Base-by-base conservation (phyloP, 108 stramenopile species). In the Skeletonema grethae region DNA sequence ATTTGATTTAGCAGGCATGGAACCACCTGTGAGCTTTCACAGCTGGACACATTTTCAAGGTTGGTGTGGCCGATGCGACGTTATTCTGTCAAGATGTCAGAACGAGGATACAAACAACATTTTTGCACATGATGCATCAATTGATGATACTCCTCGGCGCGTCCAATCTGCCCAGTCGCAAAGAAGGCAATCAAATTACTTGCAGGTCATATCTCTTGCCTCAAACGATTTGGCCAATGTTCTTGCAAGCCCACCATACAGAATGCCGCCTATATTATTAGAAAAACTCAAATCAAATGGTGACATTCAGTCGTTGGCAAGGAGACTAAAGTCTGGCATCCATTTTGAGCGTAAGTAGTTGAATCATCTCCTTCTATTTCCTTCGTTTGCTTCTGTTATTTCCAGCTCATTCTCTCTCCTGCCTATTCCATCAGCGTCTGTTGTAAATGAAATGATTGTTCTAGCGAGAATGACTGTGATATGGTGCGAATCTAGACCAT, bases 31-130 rank as follows among this genome's bases (percentile, higher is more conserved):
- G 10, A 50, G 48, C 30, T 88, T 82, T 60, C 11, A 46, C 5
- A 83, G 71, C 29, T 88, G 87, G 87, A 57, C 70, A 75, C 59
- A 46, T 16, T 76, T 63, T 69, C 53, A 24, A 69, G 43, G 41
- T 46, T 76, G 75, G 75, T 57, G 61, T 69, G 36, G 65, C 12
- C 65, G 41, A 48, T 75, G 73, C 34, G 73, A 75, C 32, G 73
- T 67, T 6, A 75, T 75, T 31, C 46, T 75, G 11, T 57, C 41
- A 25, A 75, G 59, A 58, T 43, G 50, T 43, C 29, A 65, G 11
- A 31, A 45, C 18, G 57, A 55, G 22, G 57, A 28, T 34, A 32
- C 45, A 10, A 31, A 2, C 25, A 24, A 57, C 12, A 53, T 20
- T 11, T 45, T 45, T 65, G 39, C 36, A 10, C 16, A 5, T 7